Evolutionary conservation across 164 flowering plant genomes (phyloP), one percentile per base, ranked within the genome.

Genomic region (Umbellularia californica): DNA sequence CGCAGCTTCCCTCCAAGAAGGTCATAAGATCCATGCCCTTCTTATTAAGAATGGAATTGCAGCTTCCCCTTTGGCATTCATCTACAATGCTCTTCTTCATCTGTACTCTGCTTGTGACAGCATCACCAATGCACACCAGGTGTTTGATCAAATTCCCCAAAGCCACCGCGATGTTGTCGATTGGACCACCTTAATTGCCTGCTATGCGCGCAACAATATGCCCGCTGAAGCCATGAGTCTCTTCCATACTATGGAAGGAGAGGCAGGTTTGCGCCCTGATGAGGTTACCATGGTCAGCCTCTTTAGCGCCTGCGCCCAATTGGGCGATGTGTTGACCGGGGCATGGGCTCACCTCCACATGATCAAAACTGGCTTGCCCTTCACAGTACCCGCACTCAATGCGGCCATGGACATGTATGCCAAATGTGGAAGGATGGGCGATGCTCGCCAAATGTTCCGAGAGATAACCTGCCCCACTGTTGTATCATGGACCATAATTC

Each of bases 401-500:
- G 82, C 90, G 1, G 76, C 80, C 14, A 86, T 91, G 89, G 90
- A 88, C 76, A 79, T 88, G 90, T 90, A 91, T 72, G 88, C 78
- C 23, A 91, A 90, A 69, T 87, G 90, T 71, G 89, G 90, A 30
- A 52, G 73, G 50, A 74, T 89, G 77, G 62, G 68, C 14, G 85
- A 83, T 63, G 89, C 88, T 13, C 85, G 71, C 70, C 65, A 78
- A 58, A 65, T 91, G 33, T 87, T 91, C 72, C 66, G 75, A 14
- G 89, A 81, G 79, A 88, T 88, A 85, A 63, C 62, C 47, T 82
- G 78, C 50, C 81, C 76, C 77, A 85, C 77, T 76, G 86, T 91
- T 14, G 90, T 91, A 28, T 86, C 93, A 22, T 89, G 93, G 93
- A 89, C 92, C 35, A 85, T 88, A 74, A 70, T 87, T 67, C 79